These are phyloP conservation scores for Globisporangium cederbergense DNA, from an alignment of 352 stramenopile genomes.

Conservation along the genomic window DNA sequence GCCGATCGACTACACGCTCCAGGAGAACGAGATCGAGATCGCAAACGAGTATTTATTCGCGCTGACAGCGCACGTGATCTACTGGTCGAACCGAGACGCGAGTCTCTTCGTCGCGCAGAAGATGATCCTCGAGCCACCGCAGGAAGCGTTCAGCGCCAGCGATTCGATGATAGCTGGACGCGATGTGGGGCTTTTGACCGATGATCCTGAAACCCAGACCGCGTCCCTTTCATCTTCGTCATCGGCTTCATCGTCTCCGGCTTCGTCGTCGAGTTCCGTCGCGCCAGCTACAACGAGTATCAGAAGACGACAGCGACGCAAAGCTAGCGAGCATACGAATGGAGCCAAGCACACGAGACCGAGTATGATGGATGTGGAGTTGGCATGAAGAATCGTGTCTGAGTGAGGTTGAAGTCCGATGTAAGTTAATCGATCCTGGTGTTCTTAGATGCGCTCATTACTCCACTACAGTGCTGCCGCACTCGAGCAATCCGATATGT, in stretches of 20 bases:
- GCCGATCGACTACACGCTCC: conserved; percentile 87
- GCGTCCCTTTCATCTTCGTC: conserved; percentile 18
- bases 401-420: background rate
- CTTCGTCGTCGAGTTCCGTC: background rate
- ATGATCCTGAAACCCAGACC: conserved; percentile 14
- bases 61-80: conserved; percentile 90
- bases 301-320: conserved; percentile 13
- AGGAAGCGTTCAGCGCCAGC: conserved; percentile 21
- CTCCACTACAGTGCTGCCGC: background rate
- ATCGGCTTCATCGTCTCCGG: background rate
- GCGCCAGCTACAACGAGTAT: background rate
- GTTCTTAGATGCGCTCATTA: background rate
- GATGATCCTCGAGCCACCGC: conserved; percentile 68
- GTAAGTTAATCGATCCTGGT: background rate
- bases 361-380: background rate
- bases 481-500: background rate
- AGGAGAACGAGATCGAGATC: conserved; percentile 94
- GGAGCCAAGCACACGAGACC: conserved; percentile 2
- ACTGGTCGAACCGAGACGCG: conserved; percentile 90
- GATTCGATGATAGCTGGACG: too few relatives aligned
- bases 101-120: conserved; percentile 91
- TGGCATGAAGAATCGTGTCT: background rate
- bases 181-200: background rate
- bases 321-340: background rate
- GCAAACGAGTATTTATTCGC: conserved; percentile 93